phyloP scores from a whole-genome alignment of 495 filamentous ascomycete genomes.

The Aspergillus ellipticus region DNA sequence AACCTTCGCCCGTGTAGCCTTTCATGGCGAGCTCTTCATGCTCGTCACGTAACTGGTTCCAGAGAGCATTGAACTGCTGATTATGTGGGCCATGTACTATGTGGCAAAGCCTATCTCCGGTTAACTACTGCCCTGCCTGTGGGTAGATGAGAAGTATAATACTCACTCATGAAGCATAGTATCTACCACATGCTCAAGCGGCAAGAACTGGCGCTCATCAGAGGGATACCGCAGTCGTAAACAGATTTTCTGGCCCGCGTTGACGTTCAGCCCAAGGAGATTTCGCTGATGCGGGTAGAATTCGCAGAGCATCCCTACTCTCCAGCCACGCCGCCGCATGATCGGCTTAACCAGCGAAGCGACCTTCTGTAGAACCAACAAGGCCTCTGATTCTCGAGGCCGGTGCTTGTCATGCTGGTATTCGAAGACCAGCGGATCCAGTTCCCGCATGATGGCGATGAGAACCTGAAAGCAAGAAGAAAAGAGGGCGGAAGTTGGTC shows the following conservation, averaged over 20 bases:
- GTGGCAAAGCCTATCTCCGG: conserved; percentile 61
- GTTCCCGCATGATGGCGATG: conserved; percentile 52
- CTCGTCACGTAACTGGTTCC: conserved; percentile 85
- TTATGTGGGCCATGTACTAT: conserved; percentile 82
- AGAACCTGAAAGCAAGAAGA: background rate
- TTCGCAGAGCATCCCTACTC: conserved; percentile 73
- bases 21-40: conserved; percentile 68
- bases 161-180: conserved; percentile 90
- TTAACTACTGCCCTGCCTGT: background rate
- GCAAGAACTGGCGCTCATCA: conserved; percentile 75
- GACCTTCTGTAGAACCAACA: conserved; percentile 74
- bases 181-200: conserved; percentile 73
- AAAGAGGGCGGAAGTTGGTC: background rate
- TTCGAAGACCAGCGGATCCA: conserved; percentile 66
- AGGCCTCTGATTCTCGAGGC: conserved; percentile 72
- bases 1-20: conserved; percentile 91
- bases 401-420: conserved; percentile 76
- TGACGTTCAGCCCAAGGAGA: conserved; percentile 79
- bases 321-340: conserved; percentile 84
- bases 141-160: background rate
- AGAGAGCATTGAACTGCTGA: conserved; percentile 73
- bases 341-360: conserved; percentile 92
- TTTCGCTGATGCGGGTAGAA: conserved; percentile 75
- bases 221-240: conserved; percentile 75
- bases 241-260: conserved; percentile 72